Base-by-base conservation (phyloP, 495 filamentous ascomycete genomes). In the Pseudotulostoma volvatum region DNA sequence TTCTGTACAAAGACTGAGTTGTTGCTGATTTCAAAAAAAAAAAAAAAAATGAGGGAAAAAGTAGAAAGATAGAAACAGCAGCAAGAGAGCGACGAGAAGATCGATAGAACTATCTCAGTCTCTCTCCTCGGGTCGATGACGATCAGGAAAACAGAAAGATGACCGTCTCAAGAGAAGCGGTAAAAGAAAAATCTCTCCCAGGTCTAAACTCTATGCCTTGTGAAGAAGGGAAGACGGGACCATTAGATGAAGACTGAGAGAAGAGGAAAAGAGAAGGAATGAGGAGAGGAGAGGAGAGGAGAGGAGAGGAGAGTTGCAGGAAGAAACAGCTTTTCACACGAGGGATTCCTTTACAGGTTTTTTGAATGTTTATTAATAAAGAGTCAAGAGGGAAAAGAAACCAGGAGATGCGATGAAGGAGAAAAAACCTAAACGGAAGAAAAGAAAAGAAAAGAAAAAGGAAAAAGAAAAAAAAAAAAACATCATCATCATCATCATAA, bases 11-110 rank as follows among this genome's bases (percentile, higher is more conserved):
- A 25, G 43, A 41, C 38, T 41, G 36, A 33, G 39, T 34, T 36
- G 40, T 42, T 35, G 36, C 36, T 41, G 37, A 31, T 46, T 40
- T 36, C 34, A 31, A 37, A 40, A 39, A 32, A 23, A 48, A 44
- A 41, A 33, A 36, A 51, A 51, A 47, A 42, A 36, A 38, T 34
- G 28, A 36, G 41, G 17, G 34, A 47, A 43, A 33, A 32, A 36
- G 43, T 28, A 49, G 44, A 54, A 55, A 52, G 43, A n/a, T n/a
- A n/a, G n/a, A 11, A 28, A 28, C 5, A 28, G 23, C 23, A 28
- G 11, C 11, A 5, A 51, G 48, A 55, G 52, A 56, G 50, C 48
- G 49, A 55, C 52, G 44, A 37, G 52, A 55, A 59, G 41, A 44
- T 42, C 47, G 47, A 44, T 43, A 44, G 39, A 33, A 46, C 39